Conservation (phyloP, 495 filamentous ascomycete genomes). For the Aspergillus nidulans region DNA sequence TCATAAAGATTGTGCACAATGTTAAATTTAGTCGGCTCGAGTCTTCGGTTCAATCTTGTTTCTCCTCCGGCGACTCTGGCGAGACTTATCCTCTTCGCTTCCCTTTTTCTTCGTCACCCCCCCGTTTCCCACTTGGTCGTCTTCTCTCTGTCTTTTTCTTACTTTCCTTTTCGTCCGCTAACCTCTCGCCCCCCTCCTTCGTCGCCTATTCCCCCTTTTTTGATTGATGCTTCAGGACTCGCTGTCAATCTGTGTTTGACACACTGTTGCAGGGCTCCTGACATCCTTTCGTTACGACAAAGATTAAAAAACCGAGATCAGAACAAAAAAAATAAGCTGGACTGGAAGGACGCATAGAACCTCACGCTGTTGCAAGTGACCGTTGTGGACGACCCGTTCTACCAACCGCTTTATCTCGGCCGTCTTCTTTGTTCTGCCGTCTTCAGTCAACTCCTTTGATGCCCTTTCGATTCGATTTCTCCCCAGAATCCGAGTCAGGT, state of each 20-base stretch:
- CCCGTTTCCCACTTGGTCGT: slow-evolving; percentile 18
- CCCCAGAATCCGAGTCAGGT: slow-evolving; percentile 21
- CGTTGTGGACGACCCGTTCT: neutral
- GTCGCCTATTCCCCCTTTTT: slow-evolving; percentile 20
- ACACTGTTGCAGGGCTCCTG: slow-evolving; percentile 41
- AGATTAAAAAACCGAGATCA: slow-evolving; percentile 13
- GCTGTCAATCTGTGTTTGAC: slow-evolving; percentile 47
- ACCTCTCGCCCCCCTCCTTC: slow-evolving; percentile 14
- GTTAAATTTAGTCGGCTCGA: slow-evolving; percentile 2
- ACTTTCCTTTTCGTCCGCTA: neutral
- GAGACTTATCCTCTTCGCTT: neutral
- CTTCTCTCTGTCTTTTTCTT: slow-evolving; percentile 11
- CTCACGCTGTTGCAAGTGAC: slow-evolving; percentile 18
- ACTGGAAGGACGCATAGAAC: slow-evolving; percentile 1
- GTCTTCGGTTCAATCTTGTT: neutral
- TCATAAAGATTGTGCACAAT: neutral
- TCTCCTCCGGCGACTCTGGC: neutral
- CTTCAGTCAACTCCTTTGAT: slow-evolving; percentile 19
- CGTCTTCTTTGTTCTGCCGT: slow-evolving; percentile 3
- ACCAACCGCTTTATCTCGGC: slow-evolving; percentile 13
- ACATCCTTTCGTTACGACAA: slow-evolving; percentile 36
- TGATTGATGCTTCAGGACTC: slow-evolving; percentile 25
- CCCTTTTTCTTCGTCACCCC: slow-evolving; percentile 21
- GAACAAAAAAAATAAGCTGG: slow-evolving; percentile 12
- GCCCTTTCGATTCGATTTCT: slow-evolving; percentile 25